Evolutionary conservation across 768 basidiomycete species (phyloP).

Genomic region (Boletus subcaerulescens): DNA sequence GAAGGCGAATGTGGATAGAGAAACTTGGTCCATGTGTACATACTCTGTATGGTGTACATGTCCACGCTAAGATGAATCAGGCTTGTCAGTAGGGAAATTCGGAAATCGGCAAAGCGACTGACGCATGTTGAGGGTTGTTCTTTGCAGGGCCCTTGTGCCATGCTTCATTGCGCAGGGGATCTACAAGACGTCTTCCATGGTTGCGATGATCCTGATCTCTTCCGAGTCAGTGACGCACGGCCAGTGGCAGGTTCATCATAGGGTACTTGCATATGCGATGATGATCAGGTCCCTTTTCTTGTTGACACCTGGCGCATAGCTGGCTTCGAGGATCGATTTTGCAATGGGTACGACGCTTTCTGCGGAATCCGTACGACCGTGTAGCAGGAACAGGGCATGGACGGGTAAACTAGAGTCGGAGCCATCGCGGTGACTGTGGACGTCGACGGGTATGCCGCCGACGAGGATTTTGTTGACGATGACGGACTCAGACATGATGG

Average conservation of each 20-base stretch:
- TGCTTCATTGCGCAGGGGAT: constrained; percentile 21
- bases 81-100: constrained; percentile 1
- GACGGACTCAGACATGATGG: constrained; percentile 19
- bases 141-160: constrained; percentile 24
- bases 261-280: constrained; percentile 25
- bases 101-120: constrained; percentile 5
- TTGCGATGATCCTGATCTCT: constrained; percentile 31
- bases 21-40: neutral
- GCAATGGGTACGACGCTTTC: constrained; percentile 14
- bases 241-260: neutral
- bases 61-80: constrained; percentile 17
- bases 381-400: constrained; percentile 28
- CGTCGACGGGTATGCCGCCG: constrained; percentile 27
- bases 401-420: constrained; percentile 20
- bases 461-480: constrained; percentile 13
- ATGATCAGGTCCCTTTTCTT: constrained; percentile 29
- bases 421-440: constrained; percentile 21
- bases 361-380: constrained; percentile 22
- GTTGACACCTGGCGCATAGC: constrained; percentile 7
- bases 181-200: constrained; percentile 27
- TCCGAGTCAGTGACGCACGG: neutral
- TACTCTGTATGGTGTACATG: constrained; percentile 34
- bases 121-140: constrained; percentile 30
- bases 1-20: neutral
- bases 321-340: constrained; percentile 20